Evolutionary conservation across 192 early-diverging fungal genomes (phyloP).

Genomic region (Coemansia sp.): DNA sequence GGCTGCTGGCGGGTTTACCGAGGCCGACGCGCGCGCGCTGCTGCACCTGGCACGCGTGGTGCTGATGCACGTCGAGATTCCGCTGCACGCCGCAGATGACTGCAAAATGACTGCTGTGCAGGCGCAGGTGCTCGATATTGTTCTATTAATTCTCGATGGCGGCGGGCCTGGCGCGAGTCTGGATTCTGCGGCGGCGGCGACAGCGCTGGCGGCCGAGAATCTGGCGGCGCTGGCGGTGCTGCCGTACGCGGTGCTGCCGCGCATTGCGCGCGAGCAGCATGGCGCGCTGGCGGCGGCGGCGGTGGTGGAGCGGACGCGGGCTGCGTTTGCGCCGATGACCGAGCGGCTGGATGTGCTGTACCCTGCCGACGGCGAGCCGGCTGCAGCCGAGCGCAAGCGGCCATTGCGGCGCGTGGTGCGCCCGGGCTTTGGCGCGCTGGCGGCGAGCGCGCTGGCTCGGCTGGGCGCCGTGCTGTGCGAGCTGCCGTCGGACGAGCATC

Average conservation of each 20-base stretch:
- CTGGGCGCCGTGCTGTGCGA: conserved; percentile 10
- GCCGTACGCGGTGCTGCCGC: too few species aligned
- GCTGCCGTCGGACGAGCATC: background rate
- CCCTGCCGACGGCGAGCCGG: background rate
- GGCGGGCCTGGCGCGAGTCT: background rate
- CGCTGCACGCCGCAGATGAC: conserved; percentile 43
- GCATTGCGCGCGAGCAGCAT: background rate
- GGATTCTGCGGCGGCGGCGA: conserved; percentile 5
- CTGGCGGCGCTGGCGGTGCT: conserved; percentile 29
- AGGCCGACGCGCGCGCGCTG: conserved; percentile 14
- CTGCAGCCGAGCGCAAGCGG: background rate
- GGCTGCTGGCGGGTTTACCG: background rate
- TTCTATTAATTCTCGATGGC: conserved; percentile 17
- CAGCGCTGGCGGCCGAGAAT: conserved; percentile 19
- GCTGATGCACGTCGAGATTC: conserved; percentile 24
- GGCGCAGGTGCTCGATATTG: conserved; percentile 58
- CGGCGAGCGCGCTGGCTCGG: conserved; percentile 12
- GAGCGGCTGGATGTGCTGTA: background rate
- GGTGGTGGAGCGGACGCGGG: background rate
- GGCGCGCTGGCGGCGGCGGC: background rate
- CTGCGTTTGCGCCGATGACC: conserved; percentile 10
- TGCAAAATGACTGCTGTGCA: conserved; percentile 68
- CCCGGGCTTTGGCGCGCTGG: conserved; percentile 23
- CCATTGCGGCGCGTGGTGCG: conserved; percentile 5
- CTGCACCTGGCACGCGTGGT: conserved; percentile 9